phyloP scores from a whole-genome alignment of 148 eudicot species.

The Amaranthus hypochondriacus region DNA sequence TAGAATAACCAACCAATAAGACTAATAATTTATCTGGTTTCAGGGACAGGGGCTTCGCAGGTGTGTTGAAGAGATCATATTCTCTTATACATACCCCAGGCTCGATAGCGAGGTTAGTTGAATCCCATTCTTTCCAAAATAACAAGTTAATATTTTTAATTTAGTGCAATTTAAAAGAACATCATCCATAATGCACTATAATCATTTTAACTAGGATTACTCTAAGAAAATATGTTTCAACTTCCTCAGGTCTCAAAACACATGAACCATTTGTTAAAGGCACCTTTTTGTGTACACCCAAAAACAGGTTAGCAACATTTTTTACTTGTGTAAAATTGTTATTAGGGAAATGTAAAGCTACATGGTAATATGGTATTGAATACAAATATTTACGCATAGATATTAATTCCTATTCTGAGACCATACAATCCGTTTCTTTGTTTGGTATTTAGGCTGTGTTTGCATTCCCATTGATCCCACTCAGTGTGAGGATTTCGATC shows the following conservation, averaged over 20 bases:
- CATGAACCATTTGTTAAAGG: conserved; percentile 92
- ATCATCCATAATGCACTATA: background rate
- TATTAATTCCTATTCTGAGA: background rate
- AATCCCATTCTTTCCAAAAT: background rate
- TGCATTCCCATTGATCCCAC: conserved; percentile 89
- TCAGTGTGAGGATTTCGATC: conserved; percentile 81
- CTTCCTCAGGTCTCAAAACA: conserved; percentile 79
- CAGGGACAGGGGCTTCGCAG: conserved; percentile 63
- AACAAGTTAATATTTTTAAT: background rate
- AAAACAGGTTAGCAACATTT: conserved; percentile 67
- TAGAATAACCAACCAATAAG: background rate
- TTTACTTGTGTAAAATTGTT: background rate
- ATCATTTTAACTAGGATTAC: background rate
- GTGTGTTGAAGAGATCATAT: conserved; percentile 82
- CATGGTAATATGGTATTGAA: too few relatives aligned
- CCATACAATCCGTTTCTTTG: background rate
- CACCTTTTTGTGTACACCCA: conserved; percentile 92
- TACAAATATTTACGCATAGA: too few relatives aligned
- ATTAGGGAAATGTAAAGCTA: too few relatives aligned
- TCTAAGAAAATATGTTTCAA: conserved; percentile 8
- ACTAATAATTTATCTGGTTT: conserved; percentile 17
- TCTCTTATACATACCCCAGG: conserved; percentile 78
- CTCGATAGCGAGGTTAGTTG: conserved; percentile 80
- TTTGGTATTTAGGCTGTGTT: conserved; percentile 60
- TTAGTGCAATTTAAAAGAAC: conserved; percentile 2